Percentiles rank a stretch among this genome's conserved stretches.
phyloP scores from a whole-genome alignment of 176 grass and related monocot species.

The Dendrocalamus sinicus region DNA sequence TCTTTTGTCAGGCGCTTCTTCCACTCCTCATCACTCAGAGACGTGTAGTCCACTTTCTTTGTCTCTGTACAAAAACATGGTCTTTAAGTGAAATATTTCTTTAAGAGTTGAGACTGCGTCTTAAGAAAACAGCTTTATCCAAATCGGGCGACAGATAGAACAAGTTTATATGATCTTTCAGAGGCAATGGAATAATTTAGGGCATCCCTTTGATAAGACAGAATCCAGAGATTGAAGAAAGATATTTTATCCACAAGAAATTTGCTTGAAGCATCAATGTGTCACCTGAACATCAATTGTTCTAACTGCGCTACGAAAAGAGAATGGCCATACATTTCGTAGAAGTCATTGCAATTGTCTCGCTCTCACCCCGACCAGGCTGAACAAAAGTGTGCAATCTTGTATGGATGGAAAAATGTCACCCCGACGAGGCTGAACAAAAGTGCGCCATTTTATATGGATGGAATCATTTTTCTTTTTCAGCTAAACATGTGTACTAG shows the following conservation, averaged over 20 bases:
- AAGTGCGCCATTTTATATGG: neutral
- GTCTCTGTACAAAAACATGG: conserved; percentile 29
- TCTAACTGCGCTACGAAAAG: neutral
- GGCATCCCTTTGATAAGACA: too few relatives aligned
- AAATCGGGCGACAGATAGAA: neutral
- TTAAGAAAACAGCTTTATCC: neutral
- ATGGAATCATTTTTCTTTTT: too few relatives aligned
- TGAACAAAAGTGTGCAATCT: neutral
- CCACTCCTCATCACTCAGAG: conserved; percentile 76
- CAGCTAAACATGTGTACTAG: neutral
- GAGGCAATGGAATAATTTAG: too few relatives aligned
- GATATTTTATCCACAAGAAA: neutral
- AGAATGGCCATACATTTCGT: neutral
- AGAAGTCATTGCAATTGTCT: neutral
- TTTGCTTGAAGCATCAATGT: neutral
- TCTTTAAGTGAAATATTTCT: conserved; percentile 4
- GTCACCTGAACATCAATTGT: conserved; percentile 1
- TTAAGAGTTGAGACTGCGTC: conserved; percentile 1
- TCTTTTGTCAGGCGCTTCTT: conserved; percentile 70
- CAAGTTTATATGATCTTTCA: neutral
- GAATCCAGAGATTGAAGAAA: neutral
- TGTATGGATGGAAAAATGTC: neutral
- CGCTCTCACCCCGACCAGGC: neutral
- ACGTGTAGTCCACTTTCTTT: conserved; percentile 42
- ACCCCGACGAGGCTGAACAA: too few relatives aligned